These are phyloP conservation scores for Botryococcus braunii DNA, from an alignment of 163 green algal genomes.

Conservation along the genomic window DNA sequence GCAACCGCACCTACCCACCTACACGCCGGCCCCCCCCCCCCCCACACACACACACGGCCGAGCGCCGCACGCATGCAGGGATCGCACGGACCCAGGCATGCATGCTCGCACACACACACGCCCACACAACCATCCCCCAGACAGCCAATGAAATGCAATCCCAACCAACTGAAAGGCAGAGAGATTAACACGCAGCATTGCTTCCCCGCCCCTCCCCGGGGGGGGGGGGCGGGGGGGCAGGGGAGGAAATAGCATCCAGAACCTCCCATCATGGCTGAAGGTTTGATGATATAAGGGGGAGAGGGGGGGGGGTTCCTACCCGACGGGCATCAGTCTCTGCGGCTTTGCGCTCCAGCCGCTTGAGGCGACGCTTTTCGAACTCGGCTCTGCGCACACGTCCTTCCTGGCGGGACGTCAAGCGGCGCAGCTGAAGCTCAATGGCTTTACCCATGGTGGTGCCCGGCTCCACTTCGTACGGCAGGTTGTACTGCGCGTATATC, in stretches of 20 bases:
- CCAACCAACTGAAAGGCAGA: background rate
- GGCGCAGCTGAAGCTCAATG: constrained; percentile 16
- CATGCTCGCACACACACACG: too few species aligned
- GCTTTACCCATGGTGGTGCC: constrained; percentile 45
- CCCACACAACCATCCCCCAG: too few species aligned
- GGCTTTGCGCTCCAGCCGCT: constrained; percentile 22
- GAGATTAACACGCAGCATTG: background rate
- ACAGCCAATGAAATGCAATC: too few species aligned
- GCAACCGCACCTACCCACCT: too few species aligned
- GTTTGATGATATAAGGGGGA: background rate
- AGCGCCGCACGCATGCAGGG: too few species aligned
- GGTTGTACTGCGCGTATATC: constrained; percentile 73
- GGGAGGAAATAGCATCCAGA: background rate
- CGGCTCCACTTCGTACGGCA: constrained; percentile 57
- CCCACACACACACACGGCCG: too few species aligned
- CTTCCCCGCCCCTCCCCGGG: background rate
- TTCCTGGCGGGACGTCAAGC: constrained; percentile 1
- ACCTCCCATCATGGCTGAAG: background rate
- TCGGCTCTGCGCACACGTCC: constrained; percentile 3
- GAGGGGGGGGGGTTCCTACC: background rate
- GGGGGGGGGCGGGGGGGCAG: background rate
- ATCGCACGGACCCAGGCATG: too few species aligned
- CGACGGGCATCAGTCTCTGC: background rate
- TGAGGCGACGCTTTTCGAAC: constrained; percentile 31
- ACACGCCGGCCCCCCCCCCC: too few species aligned